Evolutionary conservation across 2,329 filamentous ascomycete species (phyloP).

Genomic region (Bipolaris sorokiniana): DNA sequence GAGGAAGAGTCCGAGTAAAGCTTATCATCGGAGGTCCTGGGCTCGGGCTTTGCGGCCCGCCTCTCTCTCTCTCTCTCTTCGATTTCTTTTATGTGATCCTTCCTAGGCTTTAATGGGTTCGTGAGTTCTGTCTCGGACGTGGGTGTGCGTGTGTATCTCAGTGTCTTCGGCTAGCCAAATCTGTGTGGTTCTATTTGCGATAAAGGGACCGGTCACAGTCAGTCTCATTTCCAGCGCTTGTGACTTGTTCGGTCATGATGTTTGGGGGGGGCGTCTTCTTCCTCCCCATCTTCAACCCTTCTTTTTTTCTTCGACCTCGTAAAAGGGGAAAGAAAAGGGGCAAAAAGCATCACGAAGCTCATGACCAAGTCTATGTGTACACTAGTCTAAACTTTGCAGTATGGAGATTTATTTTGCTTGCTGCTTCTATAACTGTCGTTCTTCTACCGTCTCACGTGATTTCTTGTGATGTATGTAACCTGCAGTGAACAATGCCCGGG

Average conservation of each 20-base stretch:
- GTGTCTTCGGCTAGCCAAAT: slow-evolving; percentile 29
- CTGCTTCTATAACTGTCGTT: slow-evolving; percentile 11
- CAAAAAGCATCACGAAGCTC: slow-evolving; percentile 43
- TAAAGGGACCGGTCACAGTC: slow-evolving; percentile 31
- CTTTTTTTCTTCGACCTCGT: slow-evolving; percentile 22
- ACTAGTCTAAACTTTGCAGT: slow-evolving; percentile 45
- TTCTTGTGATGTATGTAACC: not conserved
- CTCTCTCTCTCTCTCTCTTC: slow-evolving; percentile 24
- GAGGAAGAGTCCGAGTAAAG: slow-evolving; percentile 52
- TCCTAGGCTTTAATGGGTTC: slow-evolving; percentile 34
- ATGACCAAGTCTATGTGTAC: slow-evolving; percentile 47
- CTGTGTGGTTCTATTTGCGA: slow-evolving; percentile 29
- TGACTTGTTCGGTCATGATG: slow-evolving; percentile 39
- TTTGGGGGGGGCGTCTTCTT: slow-evolving; percentile 35
- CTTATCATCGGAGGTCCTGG: slow-evolving; percentile 32
- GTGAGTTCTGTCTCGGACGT: slow-evolving; percentile 27
- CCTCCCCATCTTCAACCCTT: not conserved
- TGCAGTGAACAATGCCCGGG: too few relatives aligned
- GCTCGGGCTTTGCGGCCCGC: slow-evolving; percentile 1
- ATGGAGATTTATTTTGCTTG: slow-evolving; percentile 34
- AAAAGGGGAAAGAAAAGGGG: slow-evolving; percentile 2
- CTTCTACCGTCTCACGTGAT: not conserved
- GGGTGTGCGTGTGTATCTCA: not conserved
- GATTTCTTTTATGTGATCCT: slow-evolving; percentile 30
- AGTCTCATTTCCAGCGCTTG: slow-evolving; percentile 30